These are phyloP conservation scores for Castanea mollissima DNA, from an alignment of 306 rosid genomes.

Conservation along the genomic window DNA sequence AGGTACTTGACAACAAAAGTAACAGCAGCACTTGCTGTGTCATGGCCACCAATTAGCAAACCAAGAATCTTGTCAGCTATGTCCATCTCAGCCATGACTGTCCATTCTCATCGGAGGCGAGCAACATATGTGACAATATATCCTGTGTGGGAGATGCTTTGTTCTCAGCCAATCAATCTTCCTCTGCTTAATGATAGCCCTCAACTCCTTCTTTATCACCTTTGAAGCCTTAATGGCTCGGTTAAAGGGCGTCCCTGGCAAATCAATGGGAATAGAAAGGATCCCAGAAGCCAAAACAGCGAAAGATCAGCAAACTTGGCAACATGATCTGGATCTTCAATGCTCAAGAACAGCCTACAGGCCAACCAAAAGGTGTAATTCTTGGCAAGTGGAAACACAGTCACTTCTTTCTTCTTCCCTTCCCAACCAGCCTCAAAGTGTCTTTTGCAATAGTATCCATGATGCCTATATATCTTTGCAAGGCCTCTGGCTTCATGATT, in stretches of 20 bases:
- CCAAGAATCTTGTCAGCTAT: slow-evolving; percentile 4
- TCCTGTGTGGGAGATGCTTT: slow-evolving; percentile 6
- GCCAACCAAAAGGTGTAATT: not conserved
- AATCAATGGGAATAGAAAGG: slow-evolving; percentile 1
- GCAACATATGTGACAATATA: slow-evolving; percentile 2
- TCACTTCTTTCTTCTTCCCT: not conserved
- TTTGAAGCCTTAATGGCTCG: not conserved
- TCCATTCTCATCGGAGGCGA: not conserved
- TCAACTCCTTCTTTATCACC: not conserved
- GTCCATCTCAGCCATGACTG: slow-evolving; percentile 11
- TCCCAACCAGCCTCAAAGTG: slow-evolving; percentile 12
- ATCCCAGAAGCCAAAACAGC: not conserved
- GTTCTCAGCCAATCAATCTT: not conserved
- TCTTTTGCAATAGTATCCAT: slow-evolving; percentile 3
- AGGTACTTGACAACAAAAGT: slow-evolving; percentile 15
- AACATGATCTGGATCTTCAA: not conserved
- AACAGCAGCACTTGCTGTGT: not conserved
- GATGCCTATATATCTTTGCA: slow-evolving; percentile 2
- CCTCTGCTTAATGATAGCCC: not conserved
- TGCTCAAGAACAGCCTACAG: slow-evolving; percentile 5
- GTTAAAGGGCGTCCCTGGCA: not conserved
- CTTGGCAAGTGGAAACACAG: not conserved
- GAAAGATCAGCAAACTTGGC: not conserved
- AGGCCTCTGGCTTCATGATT: slow-evolving; percentile 16
- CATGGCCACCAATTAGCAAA: slow-evolving; percentile 11